Percentiles rank a stretch among this genome's conserved stretches.
Conservation (phyloP, 2,329 filamentous ascomycete species). For the Apiospora rasikravindrae region DNA sequence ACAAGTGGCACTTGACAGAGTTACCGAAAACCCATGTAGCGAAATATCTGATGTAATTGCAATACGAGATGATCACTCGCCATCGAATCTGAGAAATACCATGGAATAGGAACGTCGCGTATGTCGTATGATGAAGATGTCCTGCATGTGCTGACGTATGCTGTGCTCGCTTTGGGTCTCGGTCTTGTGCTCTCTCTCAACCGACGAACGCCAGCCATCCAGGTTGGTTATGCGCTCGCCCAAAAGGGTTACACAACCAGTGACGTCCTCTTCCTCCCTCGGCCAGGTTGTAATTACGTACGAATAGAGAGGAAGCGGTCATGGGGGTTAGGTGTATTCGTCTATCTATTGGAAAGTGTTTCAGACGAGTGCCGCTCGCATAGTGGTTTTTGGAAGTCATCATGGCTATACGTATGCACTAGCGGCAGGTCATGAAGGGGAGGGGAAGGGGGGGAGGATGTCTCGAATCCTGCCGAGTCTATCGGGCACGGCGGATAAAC, state of each 20-base stretch:
- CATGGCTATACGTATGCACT: background rate
- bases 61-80: conserved; percentile 1
- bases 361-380: background rate
- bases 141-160: conserved; percentile 8
- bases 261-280: background rate
- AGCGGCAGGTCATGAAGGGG: background rate
- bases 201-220: background rate
- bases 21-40: conserved; percentile 2
- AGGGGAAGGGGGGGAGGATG: background rate
- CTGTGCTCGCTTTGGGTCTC: background rate
- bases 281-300: background rate
- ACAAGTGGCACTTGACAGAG: background rate
- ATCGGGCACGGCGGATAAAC: background rate
- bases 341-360: background rate
- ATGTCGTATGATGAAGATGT: background rate
- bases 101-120: background rate
- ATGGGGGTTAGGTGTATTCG: background rate
- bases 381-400: background rate
- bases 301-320: background rate
- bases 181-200: background rate
- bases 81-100: background rate
- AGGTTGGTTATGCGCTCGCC: background rate
- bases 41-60: background rate
- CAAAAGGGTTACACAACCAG: background rate
- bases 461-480: background rate